Evolutionary conservation across 2,329 filamentous ascomycete genomes (phyloP).

Genomic region (Lecanosticta acicola): DNA sequence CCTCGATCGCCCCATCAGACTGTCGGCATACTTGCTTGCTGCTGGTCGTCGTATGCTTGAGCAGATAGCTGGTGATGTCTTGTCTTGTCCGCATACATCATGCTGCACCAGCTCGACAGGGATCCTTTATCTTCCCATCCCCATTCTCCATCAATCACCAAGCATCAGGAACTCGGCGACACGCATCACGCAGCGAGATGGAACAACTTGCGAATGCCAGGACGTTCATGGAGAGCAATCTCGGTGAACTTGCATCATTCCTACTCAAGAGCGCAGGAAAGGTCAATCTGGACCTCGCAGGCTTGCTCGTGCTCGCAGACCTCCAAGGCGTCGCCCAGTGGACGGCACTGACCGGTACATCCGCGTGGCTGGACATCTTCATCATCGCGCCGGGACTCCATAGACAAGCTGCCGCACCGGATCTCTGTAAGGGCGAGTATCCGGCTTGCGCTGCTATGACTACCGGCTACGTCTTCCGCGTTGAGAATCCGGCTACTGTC

Average conservation of each 20-base stretch:
- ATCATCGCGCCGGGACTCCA: constrained; percentile 57
- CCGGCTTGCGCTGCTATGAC: constrained; percentile 40
- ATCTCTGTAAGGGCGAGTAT: constrained; percentile 40
- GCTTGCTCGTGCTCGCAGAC: constrained; percentile 56
- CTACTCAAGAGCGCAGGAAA: not conserved
- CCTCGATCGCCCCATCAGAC: too few relatives aligned
- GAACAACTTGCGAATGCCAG: not conserved
- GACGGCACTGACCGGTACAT: constrained; percentile 53
- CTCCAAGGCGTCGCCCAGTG: constrained; percentile 52
- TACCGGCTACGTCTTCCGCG: constrained; percentile 40
- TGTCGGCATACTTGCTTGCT: too few relatives aligned
- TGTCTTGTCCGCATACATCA: too few relatives aligned
- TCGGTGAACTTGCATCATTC: not conserved
- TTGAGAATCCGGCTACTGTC: constrained; percentile 51
- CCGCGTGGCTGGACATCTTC: constrained; percentile 52
- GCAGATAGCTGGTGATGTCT: too few relatives aligned
- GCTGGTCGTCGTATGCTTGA: too few relatives aligned
- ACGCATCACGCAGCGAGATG: not conserved
- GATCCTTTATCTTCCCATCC: too few relatives aligned
- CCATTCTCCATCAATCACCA: too few relatives aligned
- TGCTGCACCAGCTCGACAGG: too few relatives aligned
- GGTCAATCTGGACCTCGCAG: constrained; percentile 37
- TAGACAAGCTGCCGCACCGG: constrained; percentile 53
- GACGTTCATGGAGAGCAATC: not conserved
- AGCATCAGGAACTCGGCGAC: too few relatives aligned